phyloP scores from a whole-genome alignment of 2,329 filamentous ascomycete species.

The Escovopsis weberi region DNA sequence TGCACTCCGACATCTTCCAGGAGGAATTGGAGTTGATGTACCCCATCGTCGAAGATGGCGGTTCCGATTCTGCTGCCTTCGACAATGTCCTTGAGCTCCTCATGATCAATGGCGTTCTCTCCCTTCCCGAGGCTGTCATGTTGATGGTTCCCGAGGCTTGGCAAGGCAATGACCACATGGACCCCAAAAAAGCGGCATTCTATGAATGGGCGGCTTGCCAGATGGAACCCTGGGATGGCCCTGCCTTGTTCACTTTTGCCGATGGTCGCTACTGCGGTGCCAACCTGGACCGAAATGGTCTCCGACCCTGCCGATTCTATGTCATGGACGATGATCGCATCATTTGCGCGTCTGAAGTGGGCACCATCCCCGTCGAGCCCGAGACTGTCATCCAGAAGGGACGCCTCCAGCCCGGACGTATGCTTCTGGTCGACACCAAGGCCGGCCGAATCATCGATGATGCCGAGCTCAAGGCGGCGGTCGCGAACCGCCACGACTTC shows the following conservation, averaged over 20 bases:
- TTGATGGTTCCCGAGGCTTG: constrained; percentile 97
- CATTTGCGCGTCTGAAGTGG: constrained; percentile 92
- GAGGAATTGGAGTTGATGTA: constrained; percentile 84
- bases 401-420: constrained; percentile 82
- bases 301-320: constrained; percentile 93
- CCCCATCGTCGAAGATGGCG: constrained; percentile 90
- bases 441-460: constrained; percentile 88
- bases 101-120: constrained; percentile 90
- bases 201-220: constrained; percentile 98
- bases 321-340: constrained; percentile 94
- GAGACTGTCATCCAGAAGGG: constrained; percentile 87
- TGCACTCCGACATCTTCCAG: constrained; percentile 84
- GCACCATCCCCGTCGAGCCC: constrained; percentile 81
- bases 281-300: constrained; percentile 88
- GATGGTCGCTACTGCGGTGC: constrained; percentile 95
- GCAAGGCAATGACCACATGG: constrained; percentile 87
- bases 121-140: constrained; percentile 92
- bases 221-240: constrained; percentile 98
- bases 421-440: constrained; percentile 88
- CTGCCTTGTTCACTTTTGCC: constrained; percentile 91
- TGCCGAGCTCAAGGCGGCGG: constrained; percentile 75
- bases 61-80: constrained; percentile 92
- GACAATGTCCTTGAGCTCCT: constrained; percentile 92
- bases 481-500: constrained; percentile 80
- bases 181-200: constrained; percentile 89